A percentile compares a stretch with the other conserved stretches of the same genome.
These are phyloP conservation scores for Coemansia sp. DNA, from an alignment of 192 early-diverging fungal genomes.

Conservation along the genomic window DNA sequence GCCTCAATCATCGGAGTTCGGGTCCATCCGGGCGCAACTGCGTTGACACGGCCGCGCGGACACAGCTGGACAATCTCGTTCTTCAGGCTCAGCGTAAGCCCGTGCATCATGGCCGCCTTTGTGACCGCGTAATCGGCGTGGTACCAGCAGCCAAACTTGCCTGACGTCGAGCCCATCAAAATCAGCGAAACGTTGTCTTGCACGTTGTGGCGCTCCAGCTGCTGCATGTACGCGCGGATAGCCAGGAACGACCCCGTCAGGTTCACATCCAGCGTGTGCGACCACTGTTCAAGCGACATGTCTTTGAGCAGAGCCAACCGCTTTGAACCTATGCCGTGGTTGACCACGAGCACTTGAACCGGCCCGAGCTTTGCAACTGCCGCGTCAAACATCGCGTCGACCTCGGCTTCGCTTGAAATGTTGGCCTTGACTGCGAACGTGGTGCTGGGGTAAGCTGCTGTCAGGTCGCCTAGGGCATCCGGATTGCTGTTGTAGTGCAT, in stretches of 20 bases:
- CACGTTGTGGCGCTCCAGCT: slow-evolving; percentile 19
- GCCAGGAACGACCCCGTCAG: slow-evolving; percentile 58
- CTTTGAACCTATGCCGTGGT: slow-evolving; percentile 59
- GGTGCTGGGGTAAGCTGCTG: slow-evolving; percentile 19
- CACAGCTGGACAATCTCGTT: slow-evolving; percentile 60
- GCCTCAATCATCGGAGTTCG: slow-evolving; percentile 60
- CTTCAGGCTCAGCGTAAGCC: slow-evolving; percentile 50
- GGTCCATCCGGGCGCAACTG: slow-evolving; percentile 52
- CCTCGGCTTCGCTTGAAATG: slow-evolving; percentile 43
- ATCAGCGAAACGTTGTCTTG: slow-evolving; percentile 36
- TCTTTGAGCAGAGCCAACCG: slow-evolving; percentile 53
- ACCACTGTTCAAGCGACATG: slow-evolving; percentile 55
- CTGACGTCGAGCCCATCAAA: slow-evolving; percentile 54
- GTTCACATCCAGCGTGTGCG: slow-evolving; percentile 53
- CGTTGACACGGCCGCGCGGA: slow-evolving; percentile 55
- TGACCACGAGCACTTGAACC: slow-evolving; percentile 53
- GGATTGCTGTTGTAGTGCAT: slow-evolving; percentile 54
- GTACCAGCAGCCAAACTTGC: slow-evolving; percentile 59
- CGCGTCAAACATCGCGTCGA: slow-evolving; percentile 14
- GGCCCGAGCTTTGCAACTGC: slow-evolving; percentile 34
- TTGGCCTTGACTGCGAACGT: slow-evolving; percentile 29
- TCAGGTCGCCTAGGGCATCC: slow-evolving; percentile 24
- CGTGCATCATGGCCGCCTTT: slow-evolving; percentile 57
- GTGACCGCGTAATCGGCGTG: slow-evolving; percentile 54
- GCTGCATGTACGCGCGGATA: slow-evolving; percentile 25